Conservation (phyloP, 2,329 filamentous ascomycete species). For the Pyrenochaeta sp. region DNA sequence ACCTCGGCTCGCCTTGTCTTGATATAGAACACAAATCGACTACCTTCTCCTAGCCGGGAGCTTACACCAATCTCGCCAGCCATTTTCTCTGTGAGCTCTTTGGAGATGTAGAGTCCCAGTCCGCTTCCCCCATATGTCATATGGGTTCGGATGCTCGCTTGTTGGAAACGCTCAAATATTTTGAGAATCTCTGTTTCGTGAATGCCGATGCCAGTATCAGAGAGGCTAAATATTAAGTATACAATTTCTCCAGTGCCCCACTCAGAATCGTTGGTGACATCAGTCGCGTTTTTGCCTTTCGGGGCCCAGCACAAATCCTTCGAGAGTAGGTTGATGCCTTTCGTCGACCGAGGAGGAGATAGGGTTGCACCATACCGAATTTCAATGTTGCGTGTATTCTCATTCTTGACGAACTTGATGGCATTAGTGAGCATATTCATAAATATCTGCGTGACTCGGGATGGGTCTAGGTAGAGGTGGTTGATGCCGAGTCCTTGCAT, state of each 20-base stretch:
- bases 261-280: conserved; percentile 3
- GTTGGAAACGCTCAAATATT: conserved; percentile 17
- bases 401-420: too few relatives aligned
- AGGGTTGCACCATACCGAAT: too few relatives aligned
- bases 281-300: neutral
- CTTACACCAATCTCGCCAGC: conserved; percentile 16
- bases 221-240: conserved; percentile 3
- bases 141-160: conserved; percentile 33
- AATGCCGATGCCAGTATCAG: neutral
- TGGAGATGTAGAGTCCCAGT: conserved; percentile 36
- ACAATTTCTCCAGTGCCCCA: conserved; percentile 22
- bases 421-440: neutral
- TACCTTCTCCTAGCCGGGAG: neutral
- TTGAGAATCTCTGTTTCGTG: neutral
- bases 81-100: conserved; percentile 34
- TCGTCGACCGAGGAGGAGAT: too few relatives aligned
- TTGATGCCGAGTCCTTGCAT: too few relatives aligned
- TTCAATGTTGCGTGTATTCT: too few relatives aligned
- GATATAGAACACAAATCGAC: neutral
- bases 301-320: conserved; percentile 1
- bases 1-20: neutral
- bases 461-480: too few relatives aligned
- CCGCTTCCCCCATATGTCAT: conserved; percentile 48
- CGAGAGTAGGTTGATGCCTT: too few relatives aligned
- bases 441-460: too few relatives aligned